Evolutionary conservation across 495 filamentous ascomycete genomes (phyloP).

Genomic region (Aspergillus nanangensis): DNA sequence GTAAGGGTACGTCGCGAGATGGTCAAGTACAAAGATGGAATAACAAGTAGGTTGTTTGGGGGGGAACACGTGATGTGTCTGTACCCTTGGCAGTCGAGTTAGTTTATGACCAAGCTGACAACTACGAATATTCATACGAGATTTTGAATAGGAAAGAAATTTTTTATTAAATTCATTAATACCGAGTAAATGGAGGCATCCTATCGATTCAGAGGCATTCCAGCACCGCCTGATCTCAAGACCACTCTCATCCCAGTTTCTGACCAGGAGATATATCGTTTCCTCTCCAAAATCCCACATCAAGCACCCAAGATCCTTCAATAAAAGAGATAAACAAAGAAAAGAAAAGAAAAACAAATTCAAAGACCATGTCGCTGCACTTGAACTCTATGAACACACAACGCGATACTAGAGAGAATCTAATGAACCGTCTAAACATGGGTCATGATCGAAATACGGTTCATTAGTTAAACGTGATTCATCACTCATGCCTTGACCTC

Average conservation of each 20-base stretch:
- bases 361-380: constrained; percentile 14
- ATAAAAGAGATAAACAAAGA: constrained; percentile 1
- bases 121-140: no score
- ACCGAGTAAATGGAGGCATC: constrained; percentile 6
- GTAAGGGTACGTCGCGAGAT: no score
- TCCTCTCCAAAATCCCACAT: constrained; percentile 1
- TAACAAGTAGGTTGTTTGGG: no score
- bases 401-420: constrained; percentile 34
- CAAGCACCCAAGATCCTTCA: background rate
- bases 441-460: constrained; percentile 17
- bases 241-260: constrained; percentile 6
- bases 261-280: constrained; percentile 1
- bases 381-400: constrained; percentile 28
- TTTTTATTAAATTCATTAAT: constrained; percentile 2
- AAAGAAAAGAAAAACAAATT: constrained; percentile 5
- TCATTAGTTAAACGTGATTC: constrained; percentile 8
- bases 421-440: constrained; percentile 36
- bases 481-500: constrained; percentile 71
- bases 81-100: no score
- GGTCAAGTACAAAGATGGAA: no score
- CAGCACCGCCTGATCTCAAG: constrained; percentile 14
- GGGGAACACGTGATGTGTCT: no score
- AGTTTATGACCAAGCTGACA: no score
- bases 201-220: constrained; percentile 16
- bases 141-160: background rate